A percentile compares a stretch with the other conserved stretches of the same genome.
These are phyloP conservation scores for Lactarius deliciosus DNA, from an alignment of 768 basidiomycete genomes.

Conservation along the genomic window DNA sequence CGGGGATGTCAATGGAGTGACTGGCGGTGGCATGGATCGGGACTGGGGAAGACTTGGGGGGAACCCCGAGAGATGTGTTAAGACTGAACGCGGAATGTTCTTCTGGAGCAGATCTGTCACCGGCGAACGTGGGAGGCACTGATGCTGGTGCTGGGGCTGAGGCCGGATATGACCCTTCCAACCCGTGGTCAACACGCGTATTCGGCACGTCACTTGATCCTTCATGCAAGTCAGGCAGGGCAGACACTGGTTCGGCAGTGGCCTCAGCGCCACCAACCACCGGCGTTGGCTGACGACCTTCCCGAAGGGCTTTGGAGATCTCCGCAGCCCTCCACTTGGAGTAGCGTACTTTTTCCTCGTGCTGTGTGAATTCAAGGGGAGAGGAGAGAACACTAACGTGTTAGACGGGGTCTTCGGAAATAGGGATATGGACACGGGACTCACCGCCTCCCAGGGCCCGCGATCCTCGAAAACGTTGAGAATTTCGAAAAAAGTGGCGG, in stretches of 20 bases:
- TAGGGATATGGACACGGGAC: neutral
- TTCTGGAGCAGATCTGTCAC: neutral
- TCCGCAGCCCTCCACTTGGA: conserved; percentile 98
- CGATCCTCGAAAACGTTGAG: conserved; percentile 60
- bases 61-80: conserved; percentile 5
- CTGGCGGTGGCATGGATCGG: conserved; percentile 5
- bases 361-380: conserved; percentile 44
- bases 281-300: conserved; percentile 79
- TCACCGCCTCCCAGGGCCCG: conserved; percentile 28
- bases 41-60: conserved; percentile 16
- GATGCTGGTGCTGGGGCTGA: neutral
- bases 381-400: conserved; percentile 4
- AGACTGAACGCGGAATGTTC: conserved; percentile 6
- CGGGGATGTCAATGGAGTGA: neutral
- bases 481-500: conserved; percentile 92
- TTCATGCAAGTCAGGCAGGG: conserved; percentile 33
- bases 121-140: neutral
- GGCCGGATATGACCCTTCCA: neutral
- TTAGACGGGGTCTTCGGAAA: neutral
- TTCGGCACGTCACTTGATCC: conserved; percentile 7
- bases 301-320: conserved; percentile 92
- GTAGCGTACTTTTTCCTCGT: conserved; percentile 86
- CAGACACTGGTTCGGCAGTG: conserved; percentile 26
- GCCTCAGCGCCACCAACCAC: conserved; percentile 62
- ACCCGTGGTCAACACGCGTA: conserved; percentile 10